phyloP scores from a whole-genome alignment of 2,329 filamentous ascomycete species.

The Sphaerulina vaccinii region DNA sequence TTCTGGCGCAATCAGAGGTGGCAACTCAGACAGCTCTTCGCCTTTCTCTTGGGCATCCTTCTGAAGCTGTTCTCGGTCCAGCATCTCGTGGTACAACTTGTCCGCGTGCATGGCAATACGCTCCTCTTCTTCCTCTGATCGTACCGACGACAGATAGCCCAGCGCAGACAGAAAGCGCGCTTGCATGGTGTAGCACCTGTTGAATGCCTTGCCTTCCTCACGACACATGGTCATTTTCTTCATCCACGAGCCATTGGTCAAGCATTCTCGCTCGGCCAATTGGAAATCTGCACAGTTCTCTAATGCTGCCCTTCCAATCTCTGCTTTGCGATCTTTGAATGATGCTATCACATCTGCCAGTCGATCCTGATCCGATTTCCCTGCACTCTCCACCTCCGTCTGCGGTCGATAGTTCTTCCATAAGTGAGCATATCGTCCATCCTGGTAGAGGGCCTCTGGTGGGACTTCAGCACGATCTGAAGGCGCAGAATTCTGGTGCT shows the following conservation, averaged over 20 bases:
- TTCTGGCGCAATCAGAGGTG: slow-evolving; percentile 50
- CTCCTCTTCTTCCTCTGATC: slow-evolving; percentile 70
- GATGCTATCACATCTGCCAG: slow-evolving; percentile 76
- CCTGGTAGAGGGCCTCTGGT: slow-evolving; percentile 60
- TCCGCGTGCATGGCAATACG: slow-evolving; percentile 94
- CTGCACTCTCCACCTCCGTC: slow-evolving; percentile 64
- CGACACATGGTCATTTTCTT: slow-evolving; percentile 78
- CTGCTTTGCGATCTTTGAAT: slow-evolving; percentile 77
- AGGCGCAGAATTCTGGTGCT: slow-evolving; percentile 25
- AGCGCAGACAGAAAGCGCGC: slow-evolving; percentile 86
- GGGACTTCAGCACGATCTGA: slow-evolving; percentile 42
- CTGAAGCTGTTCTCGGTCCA: slow-evolving; percentile 75
- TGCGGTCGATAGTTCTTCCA: slow-evolving; percentile 89
- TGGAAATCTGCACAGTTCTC: slow-evolving; percentile 94
- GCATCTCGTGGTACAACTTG: slow-evolving; percentile 80
- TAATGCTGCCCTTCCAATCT: slow-evolving; percentile 76
- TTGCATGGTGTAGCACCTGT: slow-evolving; percentile 87
- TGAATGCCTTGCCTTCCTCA: slow-evolving; percentile 72
- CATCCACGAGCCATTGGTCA: slow-evolving; percentile 66
- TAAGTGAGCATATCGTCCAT: slow-evolving; percentile 77
- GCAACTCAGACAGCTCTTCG: slow-evolving; percentile 56
- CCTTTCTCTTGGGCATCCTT: slow-evolving; percentile 64
- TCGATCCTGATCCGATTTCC: slow-evolving; percentile 75
- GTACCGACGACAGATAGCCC: slow-evolving; percentile 73
- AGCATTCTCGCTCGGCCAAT: slow-evolving; percentile 78